Evolutionary conservation across 805 yeast species (phyloP).

Genomic region (Saccharomycopsis vini): DNA sequence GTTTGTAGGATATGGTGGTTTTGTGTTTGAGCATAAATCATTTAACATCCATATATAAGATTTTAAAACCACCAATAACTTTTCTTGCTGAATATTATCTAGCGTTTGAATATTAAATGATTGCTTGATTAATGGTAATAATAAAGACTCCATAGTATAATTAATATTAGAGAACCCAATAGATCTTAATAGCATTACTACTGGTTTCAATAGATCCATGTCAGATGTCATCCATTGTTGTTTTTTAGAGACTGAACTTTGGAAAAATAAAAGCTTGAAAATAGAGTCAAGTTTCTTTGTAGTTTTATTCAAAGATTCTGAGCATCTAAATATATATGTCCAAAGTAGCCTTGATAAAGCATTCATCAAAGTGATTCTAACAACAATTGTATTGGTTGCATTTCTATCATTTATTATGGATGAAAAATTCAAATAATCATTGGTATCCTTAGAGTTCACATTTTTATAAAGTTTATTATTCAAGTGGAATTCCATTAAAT

Average conservation of each 20-base stretch:
- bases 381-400: neutral
- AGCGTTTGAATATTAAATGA: constrained; percentile 45
- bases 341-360: constrained; percentile 72
- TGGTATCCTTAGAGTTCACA: constrained; percentile 8
- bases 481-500: constrained; percentile 41
- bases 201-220: constrained; percentile 47
- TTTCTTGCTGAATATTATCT: constrained; percentile 64
- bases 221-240: constrained; percentile 74
- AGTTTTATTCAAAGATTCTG: constrained; percentile 84
- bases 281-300: constrained; percentile 66
- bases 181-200: constrained; percentile 66
- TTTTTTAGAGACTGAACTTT: constrained; percentile 34
- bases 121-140: constrained; percentile 57
- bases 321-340: constrained; percentile 81
- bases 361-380: constrained; percentile 35
- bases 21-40: constrained; percentile 46
- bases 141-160: constrained; percentile 67
- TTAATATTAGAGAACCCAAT: constrained; percentile 74
- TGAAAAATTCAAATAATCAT: constrained; percentile 11
- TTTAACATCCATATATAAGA: constrained; percentile 65
- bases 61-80: constrained; percentile 56
- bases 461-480: constrained; percentile 10
- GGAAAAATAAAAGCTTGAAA: constrained; percentile 46
- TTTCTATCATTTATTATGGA: neutral
- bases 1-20: constrained; percentile 70